A percentile compares a stretch with the other conserved stretches of the same genome.
Evolutionary conservation across 768 basidiomycete species (phyloP).

Genomic region (Rossbeevera mucosa): DNA sequence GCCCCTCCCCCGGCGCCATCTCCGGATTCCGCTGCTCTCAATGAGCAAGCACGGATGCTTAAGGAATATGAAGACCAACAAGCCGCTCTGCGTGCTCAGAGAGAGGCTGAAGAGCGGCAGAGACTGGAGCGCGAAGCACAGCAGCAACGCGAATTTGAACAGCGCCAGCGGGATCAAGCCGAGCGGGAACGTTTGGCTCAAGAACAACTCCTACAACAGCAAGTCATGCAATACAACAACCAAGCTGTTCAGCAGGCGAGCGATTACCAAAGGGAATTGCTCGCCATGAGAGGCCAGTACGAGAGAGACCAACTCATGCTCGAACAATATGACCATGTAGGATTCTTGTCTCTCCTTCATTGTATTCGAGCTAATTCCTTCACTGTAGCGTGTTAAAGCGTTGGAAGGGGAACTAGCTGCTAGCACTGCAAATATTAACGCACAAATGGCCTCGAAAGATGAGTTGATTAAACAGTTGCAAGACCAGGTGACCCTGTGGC

Average conservation of each 20-base stretch:
- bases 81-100: constrained; percentile 71
- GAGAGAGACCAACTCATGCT: constrained; percentile 97
- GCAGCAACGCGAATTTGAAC: constrained; percentile 86
- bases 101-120: constrained; percentile 79
- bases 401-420: constrained; percentile 84
- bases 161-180: constrained; percentile 79
- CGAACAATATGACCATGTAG: constrained; percentile 93
- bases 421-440: constrained; percentile 69
- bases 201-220: constrained; percentile 80
- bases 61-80: constrained; percentile 97
- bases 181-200: constrained; percentile 86
- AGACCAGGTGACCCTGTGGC: constrained; percentile 94
- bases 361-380: constrained; percentile 9
- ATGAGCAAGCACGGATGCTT: constrained; percentile 89
- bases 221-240: constrained; percentile 75
- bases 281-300: constrained; percentile 94
- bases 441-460: constrained; percentile 89
- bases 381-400: constrained; percentile 82
- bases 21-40: constrained; percentile 66
- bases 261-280: constrained; percentile 85
- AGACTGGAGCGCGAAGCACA: constrained; percentile 72
- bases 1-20: constrained; percentile 72
- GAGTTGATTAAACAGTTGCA: constrained; percentile 94
- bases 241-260: constrained; percentile 70
- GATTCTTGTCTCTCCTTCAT: constrained; percentile 1